Evolutionary conservation across 2,329 filamentous ascomycete species (phyloP).

Genomic region (Aspergillus japonicus): DNA sequence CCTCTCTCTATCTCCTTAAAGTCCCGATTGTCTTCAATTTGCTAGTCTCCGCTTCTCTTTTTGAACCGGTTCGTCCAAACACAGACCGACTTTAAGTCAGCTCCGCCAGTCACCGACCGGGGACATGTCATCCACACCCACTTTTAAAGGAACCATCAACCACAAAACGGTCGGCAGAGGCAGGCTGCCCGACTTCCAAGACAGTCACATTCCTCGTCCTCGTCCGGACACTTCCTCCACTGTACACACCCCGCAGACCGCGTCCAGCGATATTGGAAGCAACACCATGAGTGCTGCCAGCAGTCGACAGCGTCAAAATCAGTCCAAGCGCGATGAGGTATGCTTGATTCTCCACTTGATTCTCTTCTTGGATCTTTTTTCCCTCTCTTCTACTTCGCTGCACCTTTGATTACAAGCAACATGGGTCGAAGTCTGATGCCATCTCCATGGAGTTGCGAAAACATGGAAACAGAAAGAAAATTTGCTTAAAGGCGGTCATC

Average conservation of each 20-base stretch:
- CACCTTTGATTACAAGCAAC: neutral
- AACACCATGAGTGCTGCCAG: conserved; percentile 81
- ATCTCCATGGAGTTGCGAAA: neutral
- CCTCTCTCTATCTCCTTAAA: neutral
- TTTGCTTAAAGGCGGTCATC: neutral
- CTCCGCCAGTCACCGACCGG: conserved; percentile 7
- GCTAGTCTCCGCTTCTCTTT: conserved; percentile 17
- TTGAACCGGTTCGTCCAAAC: conserved; percentile 17
- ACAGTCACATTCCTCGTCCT: conserved; percentile 60
- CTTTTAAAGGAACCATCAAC: conserved; percentile 57
- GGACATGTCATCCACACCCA: conserved; percentile 58
- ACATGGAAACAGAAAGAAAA: neutral
- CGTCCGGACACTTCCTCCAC: conserved; percentile 51
- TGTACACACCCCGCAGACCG: conserved; percentile 39
- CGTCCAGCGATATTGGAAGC: conserved; percentile 52
- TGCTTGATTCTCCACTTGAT: neutral
- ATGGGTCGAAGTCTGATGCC: neutral
- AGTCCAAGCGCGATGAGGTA: conserved; percentile 98
- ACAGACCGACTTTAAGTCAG: conserved; percentile 20
- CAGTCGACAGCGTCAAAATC: conserved; percentile 90
- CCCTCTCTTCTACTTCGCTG: neutral
- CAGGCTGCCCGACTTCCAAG: conserved; percentile 51
- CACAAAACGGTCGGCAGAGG: conserved; percentile 54
- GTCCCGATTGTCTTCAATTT: conserved; percentile 6
- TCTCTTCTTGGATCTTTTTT: neutral